Conservation (phyloP, 2,329 filamentous ascomycete genomes). For the Gyromitra esculenta region DNA sequence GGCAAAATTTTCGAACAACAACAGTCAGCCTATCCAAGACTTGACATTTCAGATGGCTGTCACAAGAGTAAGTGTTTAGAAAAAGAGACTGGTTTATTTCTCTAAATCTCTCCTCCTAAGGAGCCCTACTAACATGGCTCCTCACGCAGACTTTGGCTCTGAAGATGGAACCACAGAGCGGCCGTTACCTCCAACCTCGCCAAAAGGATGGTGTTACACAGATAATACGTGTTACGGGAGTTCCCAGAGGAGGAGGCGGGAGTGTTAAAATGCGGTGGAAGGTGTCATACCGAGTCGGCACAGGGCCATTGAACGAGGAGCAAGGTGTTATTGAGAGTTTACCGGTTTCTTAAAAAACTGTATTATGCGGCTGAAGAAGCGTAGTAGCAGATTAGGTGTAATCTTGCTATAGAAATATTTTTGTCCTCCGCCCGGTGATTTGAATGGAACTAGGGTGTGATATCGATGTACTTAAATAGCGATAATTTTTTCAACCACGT, state of each 20-base stretch:
- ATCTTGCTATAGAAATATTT: constrained; percentile 36
- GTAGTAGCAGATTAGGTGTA: constrained; percentile 30
- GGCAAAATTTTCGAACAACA: constrained; percentile 86
- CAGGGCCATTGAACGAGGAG: constrained; percentile 73
- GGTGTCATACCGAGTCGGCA: constrained; percentile 77
- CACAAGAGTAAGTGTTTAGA: constrained; percentile 74
- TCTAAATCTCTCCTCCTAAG: not conserved
- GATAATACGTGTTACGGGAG: constrained; percentile 78
- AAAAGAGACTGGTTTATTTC: not conserved
- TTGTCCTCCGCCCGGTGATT: constrained; percentile 20
- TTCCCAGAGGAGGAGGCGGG: constrained; percentile 76
- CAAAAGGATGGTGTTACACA: constrained; percentile 80
- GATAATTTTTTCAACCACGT: constrained; percentile 29
- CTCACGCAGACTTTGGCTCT: constrained; percentile 69
- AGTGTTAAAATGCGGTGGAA: constrained; percentile 92
- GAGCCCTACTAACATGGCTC: constrained; percentile 35
- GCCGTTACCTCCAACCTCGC: constrained; percentile 77
- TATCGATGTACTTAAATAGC: constrained; percentile 41
- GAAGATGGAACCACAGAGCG: constrained; percentile 76
- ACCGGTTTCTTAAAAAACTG: constrained; percentile 66
- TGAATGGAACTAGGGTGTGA: constrained; percentile 1
- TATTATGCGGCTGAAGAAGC: constrained; percentile 26
- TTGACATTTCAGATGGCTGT: constrained; percentile 93
- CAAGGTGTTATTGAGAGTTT: constrained; percentile 86
- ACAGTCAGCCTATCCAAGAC: constrained; percentile 74